These are phyloP conservation scores for Suhomyces maxii DNA, from an alignment of 1,139 yeast genomes.

Conservation along the genomic window DNA sequence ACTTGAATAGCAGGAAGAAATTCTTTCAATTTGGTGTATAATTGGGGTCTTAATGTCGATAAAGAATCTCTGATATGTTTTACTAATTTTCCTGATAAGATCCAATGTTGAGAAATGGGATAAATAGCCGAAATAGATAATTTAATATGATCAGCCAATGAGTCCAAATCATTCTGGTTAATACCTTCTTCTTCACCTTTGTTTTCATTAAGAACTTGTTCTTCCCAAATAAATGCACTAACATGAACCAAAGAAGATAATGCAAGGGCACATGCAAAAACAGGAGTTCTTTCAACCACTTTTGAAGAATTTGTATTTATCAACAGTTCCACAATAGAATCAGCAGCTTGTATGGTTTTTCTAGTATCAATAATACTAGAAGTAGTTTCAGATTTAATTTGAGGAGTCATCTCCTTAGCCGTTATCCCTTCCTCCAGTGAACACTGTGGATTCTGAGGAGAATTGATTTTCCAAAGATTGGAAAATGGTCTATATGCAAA, in stretches of 20 bases:
- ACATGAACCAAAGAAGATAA: constrained; percentile 50
- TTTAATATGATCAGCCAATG: constrained; percentile 48
- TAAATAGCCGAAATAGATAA: constrained; percentile 47
- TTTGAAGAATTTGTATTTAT: constrained; percentile 46
- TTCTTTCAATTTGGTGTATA: constrained; percentile 24
- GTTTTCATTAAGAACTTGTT: constrained; percentile 13
- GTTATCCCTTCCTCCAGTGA: constrained; percentile 19
- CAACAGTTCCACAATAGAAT: constrained; percentile 43
- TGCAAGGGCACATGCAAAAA: constrained; percentile 52
- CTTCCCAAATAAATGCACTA: constrained; percentile 52
- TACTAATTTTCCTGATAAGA: constrained; percentile 45
- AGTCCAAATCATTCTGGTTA: constrained; percentile 35
- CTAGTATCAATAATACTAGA: constrained; percentile 50
- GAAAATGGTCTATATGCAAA: constrained; percentile 54
- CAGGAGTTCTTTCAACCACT: constrained; percentile 45
- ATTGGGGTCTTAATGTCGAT: constrained; percentile 27
- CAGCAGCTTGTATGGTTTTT: constrained; percentile 53
- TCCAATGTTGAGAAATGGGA: constrained; percentile 50
- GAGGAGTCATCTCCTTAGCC: constrained; percentile 10
- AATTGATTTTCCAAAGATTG: constrained; percentile 48
- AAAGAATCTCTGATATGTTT: constrained; percentile 44
- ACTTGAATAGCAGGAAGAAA: constrained; percentile 17
- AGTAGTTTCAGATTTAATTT: constrained; percentile 24
- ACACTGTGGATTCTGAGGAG: constrained; percentile 43
- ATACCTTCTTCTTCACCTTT: constrained; percentile 12